Percentiles rank a stretch among this genome's conserved stretches.
Evolutionary conservation across 148 eudicot species (phyloP).

Genomic region (Rheum nobile): DNA sequence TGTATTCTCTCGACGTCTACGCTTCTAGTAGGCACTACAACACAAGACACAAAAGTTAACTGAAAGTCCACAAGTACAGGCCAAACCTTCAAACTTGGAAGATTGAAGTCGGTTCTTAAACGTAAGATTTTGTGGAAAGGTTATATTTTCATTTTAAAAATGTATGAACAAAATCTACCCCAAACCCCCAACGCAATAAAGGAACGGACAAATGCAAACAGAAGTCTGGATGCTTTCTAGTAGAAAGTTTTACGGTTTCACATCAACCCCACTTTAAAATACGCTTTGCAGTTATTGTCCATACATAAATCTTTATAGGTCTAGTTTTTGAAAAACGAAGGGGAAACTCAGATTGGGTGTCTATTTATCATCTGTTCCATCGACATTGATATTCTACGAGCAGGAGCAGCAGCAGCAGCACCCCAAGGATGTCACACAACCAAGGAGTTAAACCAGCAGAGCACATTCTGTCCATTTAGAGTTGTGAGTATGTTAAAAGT

Average conservation of each 20-base stretch:
- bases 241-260: background rate
- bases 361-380: conserved; percentile 2
- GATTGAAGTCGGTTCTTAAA: too few species aligned
- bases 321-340: background rate
- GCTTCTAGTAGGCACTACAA: too few species aligned
- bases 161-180: background rate
- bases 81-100: too few species aligned
- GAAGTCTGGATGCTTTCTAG: background rate
- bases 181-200: background rate
- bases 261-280: conserved; percentile 5
- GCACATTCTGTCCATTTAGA: background rate
- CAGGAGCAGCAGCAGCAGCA: conserved; percentile 4
- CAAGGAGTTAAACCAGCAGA: background rate
- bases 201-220: background rate
- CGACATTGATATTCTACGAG: background rate
- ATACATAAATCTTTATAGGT: background rate
- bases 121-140: too few species aligned
- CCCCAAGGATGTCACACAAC: background rate
- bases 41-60: too few species aligned
- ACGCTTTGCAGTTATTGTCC: conserved; percentile 3
- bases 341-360: background rate
- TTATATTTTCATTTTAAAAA: too few species aligned
- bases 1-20: too few species aligned
- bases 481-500: background rate
- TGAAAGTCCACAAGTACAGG: too few species aligned